A percentile compares a stretch with the other conserved stretches of the same genome.
These are phyloP conservation scores for Hordeum pubiflorum DNA, from an alignment of 202 grass and related monocot species.

Conservation along the genomic window DNA sequence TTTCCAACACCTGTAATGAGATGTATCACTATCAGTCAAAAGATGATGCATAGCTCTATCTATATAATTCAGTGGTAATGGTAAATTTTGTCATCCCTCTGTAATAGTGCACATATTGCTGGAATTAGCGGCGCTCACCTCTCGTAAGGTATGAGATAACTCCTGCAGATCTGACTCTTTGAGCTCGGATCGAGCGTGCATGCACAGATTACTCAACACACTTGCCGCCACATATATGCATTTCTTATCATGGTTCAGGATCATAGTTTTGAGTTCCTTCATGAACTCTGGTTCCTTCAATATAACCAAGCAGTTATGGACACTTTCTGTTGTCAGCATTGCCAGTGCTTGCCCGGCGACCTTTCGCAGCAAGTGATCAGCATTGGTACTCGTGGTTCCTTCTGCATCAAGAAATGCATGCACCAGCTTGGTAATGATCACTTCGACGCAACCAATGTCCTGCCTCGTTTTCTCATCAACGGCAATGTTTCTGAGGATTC, in stretches of 20 bases:
- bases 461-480: not conserved
- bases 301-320: not conserved
- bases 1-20: conserved; percentile 3
- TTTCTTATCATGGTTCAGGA: not conserved
- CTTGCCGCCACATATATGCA: not conserved
- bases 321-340: not conserved
- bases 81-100: no score
- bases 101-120: no score
- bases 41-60: not conserved
- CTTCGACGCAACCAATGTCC: not conserved
- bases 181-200: not conserved
- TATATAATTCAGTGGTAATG: not conserved
- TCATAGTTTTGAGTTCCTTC: not conserved
- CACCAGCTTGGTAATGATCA: not conserved
- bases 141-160: not conserved
- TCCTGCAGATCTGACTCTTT: not conserved
- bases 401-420: not conserved
- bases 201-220: not conserved
- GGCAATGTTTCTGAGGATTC: not conserved
- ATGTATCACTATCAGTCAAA: not conserved
- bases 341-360: not conserved
- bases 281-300: not conserved
- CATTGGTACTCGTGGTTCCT: not conserved
- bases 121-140: not conserved
- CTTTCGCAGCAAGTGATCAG: not conserved